phyloP scores from a whole-genome alignment of 2,329 filamentous ascomycete genomes.

The Colletotrichum incanum region DNA sequence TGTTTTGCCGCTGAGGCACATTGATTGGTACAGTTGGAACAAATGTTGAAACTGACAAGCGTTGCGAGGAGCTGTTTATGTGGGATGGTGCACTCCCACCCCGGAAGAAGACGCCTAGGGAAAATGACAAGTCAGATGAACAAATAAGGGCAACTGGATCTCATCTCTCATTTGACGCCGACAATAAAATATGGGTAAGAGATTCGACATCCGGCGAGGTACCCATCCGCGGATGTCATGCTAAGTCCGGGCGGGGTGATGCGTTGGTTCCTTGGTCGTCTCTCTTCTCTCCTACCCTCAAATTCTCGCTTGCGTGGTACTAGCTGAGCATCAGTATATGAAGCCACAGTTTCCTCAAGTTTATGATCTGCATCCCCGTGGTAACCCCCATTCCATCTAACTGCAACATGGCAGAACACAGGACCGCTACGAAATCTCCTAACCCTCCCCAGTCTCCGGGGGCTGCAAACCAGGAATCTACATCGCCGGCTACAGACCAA shows the following conservation, averaged over 20 bases:
- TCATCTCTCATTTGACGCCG: not conserved
- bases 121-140: not conserved
- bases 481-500: no score
- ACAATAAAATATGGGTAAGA: not conserved
- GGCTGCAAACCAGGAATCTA: no score
- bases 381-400: not conserved
- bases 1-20: no score
- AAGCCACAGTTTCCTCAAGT: not conserved
- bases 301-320: not conserved
- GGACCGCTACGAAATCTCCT: not conserved
- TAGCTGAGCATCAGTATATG: not conserved
- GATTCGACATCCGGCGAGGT: not conserved
- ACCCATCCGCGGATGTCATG: not conserved
- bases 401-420: not conserved
- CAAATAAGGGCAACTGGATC: not conserved
- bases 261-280: not conserved
- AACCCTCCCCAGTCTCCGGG: not conserved
- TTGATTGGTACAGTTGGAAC: not conserved
- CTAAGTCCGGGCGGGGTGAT: not conserved
- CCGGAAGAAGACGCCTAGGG: not conserved
- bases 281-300: not conserved
- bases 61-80: not conserved
- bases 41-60: not conserved
- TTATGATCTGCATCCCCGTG: fast-evolving
- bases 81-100: not conserved